Conservation (phyloP, 2,329 filamentous ascomycete genomes). For the Apiospora phragmitis region DNA sequence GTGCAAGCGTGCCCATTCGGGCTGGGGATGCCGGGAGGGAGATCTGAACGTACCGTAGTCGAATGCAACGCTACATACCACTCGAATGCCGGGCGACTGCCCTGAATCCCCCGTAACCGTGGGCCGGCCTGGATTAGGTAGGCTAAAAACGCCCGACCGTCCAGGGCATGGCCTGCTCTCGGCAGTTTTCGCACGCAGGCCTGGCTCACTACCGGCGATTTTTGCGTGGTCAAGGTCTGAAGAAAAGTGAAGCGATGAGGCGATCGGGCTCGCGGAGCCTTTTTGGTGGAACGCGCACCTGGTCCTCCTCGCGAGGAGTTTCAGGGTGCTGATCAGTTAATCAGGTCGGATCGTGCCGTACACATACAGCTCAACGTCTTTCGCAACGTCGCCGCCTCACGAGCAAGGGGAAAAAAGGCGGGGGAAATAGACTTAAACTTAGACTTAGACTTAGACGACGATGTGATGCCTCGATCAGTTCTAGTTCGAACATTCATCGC, state of each 20-base stretch:
- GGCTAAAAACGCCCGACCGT: not conserved
- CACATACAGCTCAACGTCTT: not conserved
- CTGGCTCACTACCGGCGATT: not conserved
- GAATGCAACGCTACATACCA: not conserved
- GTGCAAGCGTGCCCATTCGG: slow-evolving; percentile 1
- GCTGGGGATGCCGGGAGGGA: not conserved
- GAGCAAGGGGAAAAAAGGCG: not conserved
- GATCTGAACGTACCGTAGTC: not conserved
- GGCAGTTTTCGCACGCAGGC: not conserved
- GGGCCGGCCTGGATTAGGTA: not conserved
- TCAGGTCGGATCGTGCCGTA: not conserved
- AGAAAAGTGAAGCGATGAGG: not conserved
- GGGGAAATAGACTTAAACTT: not conserved
- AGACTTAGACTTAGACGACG: not conserved
- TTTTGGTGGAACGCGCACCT: not conserved
- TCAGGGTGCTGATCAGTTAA: not conserved
- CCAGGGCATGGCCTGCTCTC: not conserved
- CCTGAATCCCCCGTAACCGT: not conserved
- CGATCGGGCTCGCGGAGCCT: not conserved
- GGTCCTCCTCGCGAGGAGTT: not conserved
- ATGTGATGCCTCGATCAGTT: not conserved
- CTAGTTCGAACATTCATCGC: not conserved
- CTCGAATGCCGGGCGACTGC: slow-evolving; percentile 1
- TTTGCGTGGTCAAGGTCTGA: slow-evolving; percentile 1
- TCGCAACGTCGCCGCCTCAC: not conserved